Conservation (phyloP, 192 early-diverging fungal genomes). For the Umbelopsis ramanniana region DNA sequence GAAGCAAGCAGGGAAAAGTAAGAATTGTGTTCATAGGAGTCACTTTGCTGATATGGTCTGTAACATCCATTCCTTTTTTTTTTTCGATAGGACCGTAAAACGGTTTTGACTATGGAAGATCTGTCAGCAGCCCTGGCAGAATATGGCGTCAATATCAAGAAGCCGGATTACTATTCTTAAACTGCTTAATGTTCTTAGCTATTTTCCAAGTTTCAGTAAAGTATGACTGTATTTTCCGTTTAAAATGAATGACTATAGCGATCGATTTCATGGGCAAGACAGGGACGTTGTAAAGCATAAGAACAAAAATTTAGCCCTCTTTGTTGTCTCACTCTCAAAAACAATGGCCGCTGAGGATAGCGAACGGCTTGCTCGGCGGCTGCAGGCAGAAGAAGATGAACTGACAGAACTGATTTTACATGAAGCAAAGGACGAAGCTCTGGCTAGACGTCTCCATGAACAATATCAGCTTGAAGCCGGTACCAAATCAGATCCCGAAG, state of each 20-base stretch:
- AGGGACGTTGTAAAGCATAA: neutral
- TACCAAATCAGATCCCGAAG: neutral
- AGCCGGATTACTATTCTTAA: slow-evolving; percentile 91
- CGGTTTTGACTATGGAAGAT: slow-evolving; percentile 93
- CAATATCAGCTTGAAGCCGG: neutral
- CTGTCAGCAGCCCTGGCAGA: slow-evolving; percentile 85
- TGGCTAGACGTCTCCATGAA: neutral
- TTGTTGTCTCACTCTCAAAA: neutral
- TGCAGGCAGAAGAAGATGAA: slow-evolving; percentile 2
- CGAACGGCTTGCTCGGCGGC: slow-evolving; percentile 20
- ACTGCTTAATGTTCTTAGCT: neutral
- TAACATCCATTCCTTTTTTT: neutral
- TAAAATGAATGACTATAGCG: neutral
- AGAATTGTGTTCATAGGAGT: neutral
- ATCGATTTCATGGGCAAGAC: neutral
- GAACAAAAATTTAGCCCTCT: neutral
- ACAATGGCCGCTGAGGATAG: slow-evolving; percentile 21
- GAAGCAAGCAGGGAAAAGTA: slow-evolving; percentile 48
- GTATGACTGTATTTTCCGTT: neutral
- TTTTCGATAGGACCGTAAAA: slow-evolving; percentile 84
- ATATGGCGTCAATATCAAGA: slow-evolving; percentile 94
- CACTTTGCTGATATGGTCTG: neutral
- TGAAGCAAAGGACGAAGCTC: neutral
- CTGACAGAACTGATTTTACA: neutral
- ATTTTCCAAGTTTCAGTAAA: neutral